phyloP scores from a whole-genome alignment of 2,329 filamentous ascomycete species.

The Cladobotryum protrusum region DNA sequence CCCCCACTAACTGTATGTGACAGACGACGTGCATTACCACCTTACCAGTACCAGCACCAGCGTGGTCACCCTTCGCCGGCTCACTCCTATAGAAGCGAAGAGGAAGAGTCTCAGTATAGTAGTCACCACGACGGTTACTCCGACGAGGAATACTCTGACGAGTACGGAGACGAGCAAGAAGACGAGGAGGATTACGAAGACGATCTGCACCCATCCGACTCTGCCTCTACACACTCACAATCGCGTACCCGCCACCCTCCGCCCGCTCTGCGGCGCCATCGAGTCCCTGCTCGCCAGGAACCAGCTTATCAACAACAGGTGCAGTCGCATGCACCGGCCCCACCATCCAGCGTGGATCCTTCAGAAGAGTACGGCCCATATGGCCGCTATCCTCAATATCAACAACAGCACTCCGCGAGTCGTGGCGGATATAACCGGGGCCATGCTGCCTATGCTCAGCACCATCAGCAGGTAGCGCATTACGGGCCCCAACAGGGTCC shows the following conservation, averaged over 20 bases:
- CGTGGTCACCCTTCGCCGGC: conserved; percentile 24
- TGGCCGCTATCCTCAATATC: conserved; percentile 29
- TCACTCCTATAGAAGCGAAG: conserved; percentile 33
- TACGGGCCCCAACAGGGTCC: conserved; percentile 42
- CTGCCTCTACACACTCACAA: conserved; percentile 42
- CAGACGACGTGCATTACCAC: conserved; percentile 22
- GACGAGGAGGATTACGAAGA: conserved; percentile 37
- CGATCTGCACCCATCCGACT: conserved; percentile 53
- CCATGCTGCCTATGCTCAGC: conserved; percentile 9
- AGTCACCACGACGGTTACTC: conserved; percentile 24
- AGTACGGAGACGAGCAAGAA: conserved; percentile 33
- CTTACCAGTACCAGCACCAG: conserved; percentile 18
- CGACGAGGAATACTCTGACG: conserved; percentile 24
- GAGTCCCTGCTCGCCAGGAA: conserved; percentile 26
- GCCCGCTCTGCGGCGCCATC: conserved; percentile 25
- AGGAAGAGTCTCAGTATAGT: conserved; percentile 30
- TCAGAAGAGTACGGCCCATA: conserved; percentile 53
- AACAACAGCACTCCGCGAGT: conserved; percentile 16
- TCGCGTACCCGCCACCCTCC: conserved; percentile 16
- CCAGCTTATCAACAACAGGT: conserved; percentile 34
- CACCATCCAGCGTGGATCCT: conserved; percentile 58
- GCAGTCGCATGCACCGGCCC: conserved; percentile 34
- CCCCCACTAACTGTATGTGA: conserved; percentile 18
- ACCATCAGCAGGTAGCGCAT: conserved; percentile 21
- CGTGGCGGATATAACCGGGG: conserved; percentile 22